Base-by-base conservation (phyloP, 495 filamentous ascomycete species). In the Geoglossum glabrum region DNA sequence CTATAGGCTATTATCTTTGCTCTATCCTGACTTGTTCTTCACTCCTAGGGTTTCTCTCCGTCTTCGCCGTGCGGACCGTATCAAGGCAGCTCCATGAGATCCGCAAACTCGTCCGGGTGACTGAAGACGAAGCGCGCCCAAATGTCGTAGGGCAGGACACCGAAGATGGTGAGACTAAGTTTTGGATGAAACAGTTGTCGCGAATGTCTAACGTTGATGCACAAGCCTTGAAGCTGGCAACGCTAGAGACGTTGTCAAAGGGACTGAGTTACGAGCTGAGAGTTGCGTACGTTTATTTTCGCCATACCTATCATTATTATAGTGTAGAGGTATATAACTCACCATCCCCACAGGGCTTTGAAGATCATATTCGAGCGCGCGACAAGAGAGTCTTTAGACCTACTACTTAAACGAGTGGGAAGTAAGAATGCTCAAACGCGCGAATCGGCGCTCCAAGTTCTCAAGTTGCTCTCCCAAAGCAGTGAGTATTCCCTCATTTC, bases 1-100 rank as follows among this genome's bases (percentile, higher is more conserved):
- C 10, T 5, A 56, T 40, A 40, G 4, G 63, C 54, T 61, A 71
- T 66, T 6, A 67, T 68, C 2, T 69, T 69, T 61, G 70, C 68
- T 46, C 69, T 69, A 38, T 62, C 58, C 57, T 70, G 30, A 63
- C 70, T 68, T 13, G 19, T 6, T 56, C 47, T 13, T 62, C 69
- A 7, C 65, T 69, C 11, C 3, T n/a, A 58, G 56, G 56, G 13
- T 13, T 52, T 15, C 25, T 58, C 13, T 15, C 56, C 15, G 34
- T 58, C 1, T 45, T 58, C 30, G 56, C 56, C 25, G 40, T 58
- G 11, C 36, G 43, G 2, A 49, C 56, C 45, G 30, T 50, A 15
- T 33, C 33, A 1, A 17, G 21, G 33, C 56, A 58, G 45, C 33
- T 58, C 5, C 36, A 49, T 15, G 43, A 31, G 3, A 45, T 58